Percentiles rank a stretch among this genome's conserved stretches.
phyloP scores from a whole-genome alignment of 2,329 filamentous ascomycete genomes.

The Fusarium chaquense region DNA sequence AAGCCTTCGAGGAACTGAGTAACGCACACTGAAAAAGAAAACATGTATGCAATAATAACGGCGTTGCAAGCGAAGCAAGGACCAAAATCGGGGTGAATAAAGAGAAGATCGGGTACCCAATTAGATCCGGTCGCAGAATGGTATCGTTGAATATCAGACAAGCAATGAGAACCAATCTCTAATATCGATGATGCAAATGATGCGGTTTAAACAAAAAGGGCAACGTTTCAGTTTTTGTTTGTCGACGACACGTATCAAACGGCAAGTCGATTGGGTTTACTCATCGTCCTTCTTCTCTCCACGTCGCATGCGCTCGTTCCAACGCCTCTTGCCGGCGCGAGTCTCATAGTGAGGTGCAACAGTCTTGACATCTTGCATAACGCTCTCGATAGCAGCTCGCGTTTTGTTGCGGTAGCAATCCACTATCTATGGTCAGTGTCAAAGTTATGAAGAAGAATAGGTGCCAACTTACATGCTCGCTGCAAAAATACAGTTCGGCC shows the following conservation, averaged over 20 bases:
- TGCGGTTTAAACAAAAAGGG: constrained; percentile 17
- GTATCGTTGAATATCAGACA: constrained; percentile 48
- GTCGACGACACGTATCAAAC: constrained; percentile 2
- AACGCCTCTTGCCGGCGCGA: constrained; percentile 83
- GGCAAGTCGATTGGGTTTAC: constrained; percentile 19
- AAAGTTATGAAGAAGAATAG: neutral
- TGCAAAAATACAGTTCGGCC: constrained; percentile 89
- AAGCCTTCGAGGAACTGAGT: constrained; percentile 9
- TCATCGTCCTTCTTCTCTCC: constrained; percentile 50
- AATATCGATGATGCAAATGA: constrained; percentile 27
- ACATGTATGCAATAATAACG: constrained; percentile 6
- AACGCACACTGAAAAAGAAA: constrained; percentile 14
- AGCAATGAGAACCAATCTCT: constrained; percentile 37
- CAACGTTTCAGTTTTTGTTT: constrained; percentile 15
- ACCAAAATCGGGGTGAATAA: constrained; percentile 15
- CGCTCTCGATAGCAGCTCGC: constrained; percentile 80
- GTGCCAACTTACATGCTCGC: constrained; percentile 79
- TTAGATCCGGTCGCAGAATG: constrained; percentile 48
- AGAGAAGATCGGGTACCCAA: constrained; percentile 29
- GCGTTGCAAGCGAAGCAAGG: constrained; percentile 1
- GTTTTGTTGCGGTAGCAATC: constrained; percentile 96
- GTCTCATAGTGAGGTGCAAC: constrained; percentile 91
- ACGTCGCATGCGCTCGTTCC: constrained; percentile 68
- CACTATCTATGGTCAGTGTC: constrained; percentile 64
- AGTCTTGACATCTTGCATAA: constrained; percentile 78